Conservation (phyloP, 2,329 filamentous ascomycete genomes). For the Dactylellina parvicollis region DNA sequence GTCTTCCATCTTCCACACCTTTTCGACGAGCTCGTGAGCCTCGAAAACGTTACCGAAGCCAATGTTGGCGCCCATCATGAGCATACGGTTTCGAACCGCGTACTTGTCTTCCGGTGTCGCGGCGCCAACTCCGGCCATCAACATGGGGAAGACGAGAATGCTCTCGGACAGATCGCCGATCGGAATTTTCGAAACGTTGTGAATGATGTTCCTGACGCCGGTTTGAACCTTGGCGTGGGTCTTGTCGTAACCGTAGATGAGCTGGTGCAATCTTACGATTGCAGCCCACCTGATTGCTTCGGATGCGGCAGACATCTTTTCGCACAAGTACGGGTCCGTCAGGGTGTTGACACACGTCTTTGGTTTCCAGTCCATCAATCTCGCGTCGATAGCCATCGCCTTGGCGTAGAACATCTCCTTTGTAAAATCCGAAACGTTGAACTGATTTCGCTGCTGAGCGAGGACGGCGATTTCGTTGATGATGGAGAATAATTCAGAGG, state of each 20-base stretch:
- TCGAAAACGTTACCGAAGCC: constrained; percentile 55
- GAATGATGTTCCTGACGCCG: constrained; percentile 51
- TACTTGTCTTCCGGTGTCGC: constrained; percentile 37
- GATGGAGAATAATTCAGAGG: constrained; percentile 52
- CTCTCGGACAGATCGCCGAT: constrained; percentile 54
- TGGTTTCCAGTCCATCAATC: constrained; percentile 49
- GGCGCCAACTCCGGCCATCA: constrained; percentile 53
- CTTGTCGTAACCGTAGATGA: constrained; percentile 45
- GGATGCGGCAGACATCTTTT: constrained; percentile 53
- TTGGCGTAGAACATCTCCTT: constrained; percentile 34
- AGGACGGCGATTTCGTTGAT: constrained; percentile 54
- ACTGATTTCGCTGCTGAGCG: constrained; percentile 45
- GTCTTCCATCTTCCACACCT: constrained; percentile 53
- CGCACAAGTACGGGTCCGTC: constrained; percentile 41
- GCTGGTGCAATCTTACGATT: constrained; percentile 52
- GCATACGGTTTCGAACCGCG: constrained; percentile 48
- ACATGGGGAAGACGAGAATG: constrained; percentile 55
- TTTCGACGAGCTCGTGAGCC: constrained; percentile 49
- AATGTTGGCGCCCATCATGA: constrained; percentile 53
- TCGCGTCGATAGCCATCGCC: constrained; percentile 50
- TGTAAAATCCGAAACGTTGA: constrained; percentile 15
- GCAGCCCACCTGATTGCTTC: constrained; percentile 54
- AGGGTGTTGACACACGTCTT: constrained; percentile 36
- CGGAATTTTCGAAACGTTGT: constrained; percentile 48
- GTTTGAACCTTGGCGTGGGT: constrained; percentile 48